These are phyloP conservation scores for Aotearoamyces nothofagi DNA, from an alignment of 2,329 filamentous ascomycete genomes.

Conservation along the genomic window DNA sequence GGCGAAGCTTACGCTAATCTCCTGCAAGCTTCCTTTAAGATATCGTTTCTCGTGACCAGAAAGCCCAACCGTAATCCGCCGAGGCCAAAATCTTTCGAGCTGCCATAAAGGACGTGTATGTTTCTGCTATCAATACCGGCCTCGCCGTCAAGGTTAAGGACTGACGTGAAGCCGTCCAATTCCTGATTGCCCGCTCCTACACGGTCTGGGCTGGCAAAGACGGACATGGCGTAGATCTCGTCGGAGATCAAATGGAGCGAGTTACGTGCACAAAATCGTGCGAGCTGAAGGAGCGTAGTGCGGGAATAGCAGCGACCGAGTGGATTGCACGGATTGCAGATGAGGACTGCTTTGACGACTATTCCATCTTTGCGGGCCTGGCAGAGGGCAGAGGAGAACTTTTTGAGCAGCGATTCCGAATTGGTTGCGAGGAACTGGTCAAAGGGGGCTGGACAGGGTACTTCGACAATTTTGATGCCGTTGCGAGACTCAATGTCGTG, in stretches of 20 bases:
- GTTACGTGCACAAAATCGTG: slow-evolving; percentile 26
- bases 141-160: slow-evolving; percentile 26
- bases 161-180: slow-evolving; percentile 26
- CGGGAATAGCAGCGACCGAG: slow-evolving; percentile 15
- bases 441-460: no score
- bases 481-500: slow-evolving; percentile 18
- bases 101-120: slow-evolving; percentile 24
- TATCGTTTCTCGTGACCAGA: slow-evolving; percentile 20
- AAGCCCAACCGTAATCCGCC: slow-evolving; percentile 25
- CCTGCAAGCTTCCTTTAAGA: no score
- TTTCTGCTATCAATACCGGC: slow-evolving; percentile 28
- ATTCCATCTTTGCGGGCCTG: slow-evolving; percentile 13
- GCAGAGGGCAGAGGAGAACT: not conserved
- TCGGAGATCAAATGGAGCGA: slow-evolving; percentile 31
- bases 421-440: slow-evolving; percentile 18
- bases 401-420: no score
- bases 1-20: no score
- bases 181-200: no score
- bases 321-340: slow-evolving; percentile 22
- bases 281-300: slow-evolving; percentile 13
- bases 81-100: slow-evolving; percentile 24
- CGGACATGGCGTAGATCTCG: slow-evolving; percentile 32
- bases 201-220: no score
- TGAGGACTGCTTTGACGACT: slow-evolving; percentile 23
- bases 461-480: slow-evolving; percentile 19